Evolutionary conservation across 129 eudicot species (phyloP).

Genomic region (Calendula officinalis): DNA sequence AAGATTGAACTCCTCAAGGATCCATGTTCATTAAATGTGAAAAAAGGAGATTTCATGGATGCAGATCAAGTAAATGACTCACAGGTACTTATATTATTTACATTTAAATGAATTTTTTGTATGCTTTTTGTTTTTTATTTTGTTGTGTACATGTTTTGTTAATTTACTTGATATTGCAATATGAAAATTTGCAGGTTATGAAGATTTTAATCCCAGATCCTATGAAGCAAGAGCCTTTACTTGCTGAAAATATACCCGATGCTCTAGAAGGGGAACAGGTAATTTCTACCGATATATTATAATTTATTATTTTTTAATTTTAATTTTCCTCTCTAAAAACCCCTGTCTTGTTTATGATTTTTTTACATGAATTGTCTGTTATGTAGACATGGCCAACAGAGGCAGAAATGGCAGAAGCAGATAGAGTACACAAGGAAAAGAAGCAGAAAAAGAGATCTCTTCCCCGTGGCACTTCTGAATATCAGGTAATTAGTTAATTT

Average conservation of each 20-base stretch:
- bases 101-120: background rate
- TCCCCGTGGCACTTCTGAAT: slow-evolving; percentile 89
- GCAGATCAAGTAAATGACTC: slow-evolving; percentile 50
- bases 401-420: slow-evolving; percentile 97
- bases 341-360: no score
- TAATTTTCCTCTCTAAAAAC: no score
- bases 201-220: slow-evolving; percentile 65
- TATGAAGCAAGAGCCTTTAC: slow-evolving; percentile 81
- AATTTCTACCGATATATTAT: background rate
- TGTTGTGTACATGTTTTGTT: background rate
- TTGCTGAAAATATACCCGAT: slow-evolving; percentile 80
- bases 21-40: slow-evolving; percentile 70
- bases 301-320: no score
- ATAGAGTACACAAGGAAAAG: slow-evolving; percentile 57
- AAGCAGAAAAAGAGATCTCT: slow-evolving; percentile 62
- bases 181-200: slow-evolving; percentile 62
- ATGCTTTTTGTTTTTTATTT: background rate
- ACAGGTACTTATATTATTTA: slow-evolving; percentile 40
- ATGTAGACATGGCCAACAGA: slow-evolving; percentile 98
- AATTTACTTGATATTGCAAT: slow-evolving; percentile 30
- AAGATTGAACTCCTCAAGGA: slow-evolving; percentile 81
- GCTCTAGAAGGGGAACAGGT: slow-evolving; percentile 98
- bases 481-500: slow-evolving; percentile 53
- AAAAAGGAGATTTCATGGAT: slow-evolving; percentile 81
- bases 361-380: background rate